Conservation (phyloP, 2,329 filamentous ascomycete genomes). For the Biscogniauxia mediterranea region DNA sequence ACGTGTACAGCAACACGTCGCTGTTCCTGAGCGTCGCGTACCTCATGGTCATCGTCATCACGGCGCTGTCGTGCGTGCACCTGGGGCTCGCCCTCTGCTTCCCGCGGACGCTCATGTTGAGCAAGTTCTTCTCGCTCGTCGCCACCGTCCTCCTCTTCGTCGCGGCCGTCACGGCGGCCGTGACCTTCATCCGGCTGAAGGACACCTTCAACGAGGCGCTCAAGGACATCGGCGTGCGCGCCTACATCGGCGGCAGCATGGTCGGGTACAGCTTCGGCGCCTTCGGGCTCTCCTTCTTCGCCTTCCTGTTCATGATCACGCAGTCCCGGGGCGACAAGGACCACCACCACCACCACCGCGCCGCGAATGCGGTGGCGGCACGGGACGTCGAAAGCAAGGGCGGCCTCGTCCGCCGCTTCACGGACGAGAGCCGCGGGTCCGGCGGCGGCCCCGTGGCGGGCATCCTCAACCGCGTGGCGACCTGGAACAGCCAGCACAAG, state of each 20-base stretch:
- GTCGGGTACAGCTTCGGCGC: slow-evolving; percentile 30
- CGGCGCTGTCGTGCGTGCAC: slow-evolving; percentile 22
- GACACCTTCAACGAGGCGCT: slow-evolving; percentile 29
- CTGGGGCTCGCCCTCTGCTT: slow-evolving; percentile 20
- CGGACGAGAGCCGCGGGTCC: not conserved
- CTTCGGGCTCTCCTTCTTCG: slow-evolving; percentile 21
- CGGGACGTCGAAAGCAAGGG: no score
- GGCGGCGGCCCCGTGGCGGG: not conserved
- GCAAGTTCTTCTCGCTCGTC: slow-evolving; percentile 21
- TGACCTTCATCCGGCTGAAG: slow-evolving; percentile 26
- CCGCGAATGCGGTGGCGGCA: no score
- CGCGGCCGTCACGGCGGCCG: slow-evolving; percentile 25
- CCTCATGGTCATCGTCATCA: slow-evolving; percentile 27
- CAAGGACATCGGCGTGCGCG: slow-evolving; percentile 23
- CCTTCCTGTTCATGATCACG: slow-evolving; percentile 9
- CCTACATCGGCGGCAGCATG: slow-evolving; percentile 19
- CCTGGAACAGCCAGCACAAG: not conserved
- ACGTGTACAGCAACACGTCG: slow-evolving; percentile 26
- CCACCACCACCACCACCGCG: slow-evolving; percentile 3
- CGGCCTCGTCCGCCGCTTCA: not conserved
- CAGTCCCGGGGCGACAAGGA: not conserved
- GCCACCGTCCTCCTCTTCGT: slow-evolving; percentile 28
- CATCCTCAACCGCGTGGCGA: not conserved
- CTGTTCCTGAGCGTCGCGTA: slow-evolving; percentile 31
- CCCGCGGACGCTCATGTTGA: slow-evolving; percentile 11